Evolutionary conservation across 228 moss, liverwort and hornwort genomes (phyloP).

Genomic region (Sphagnum magellanicum): DNA sequence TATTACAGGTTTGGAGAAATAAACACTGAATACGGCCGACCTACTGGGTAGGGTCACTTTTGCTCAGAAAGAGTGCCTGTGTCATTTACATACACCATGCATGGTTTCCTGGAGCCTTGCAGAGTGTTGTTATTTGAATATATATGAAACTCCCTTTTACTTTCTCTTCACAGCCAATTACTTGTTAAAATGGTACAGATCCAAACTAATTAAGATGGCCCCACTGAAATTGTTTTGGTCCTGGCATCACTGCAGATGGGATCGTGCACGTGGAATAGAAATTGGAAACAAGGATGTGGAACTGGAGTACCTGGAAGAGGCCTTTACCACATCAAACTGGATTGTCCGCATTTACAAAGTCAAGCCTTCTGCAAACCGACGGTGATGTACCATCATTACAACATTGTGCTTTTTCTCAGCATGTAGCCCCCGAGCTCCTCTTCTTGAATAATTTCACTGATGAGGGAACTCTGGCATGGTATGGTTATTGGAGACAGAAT

Average conservation of each 20-base stretch:
- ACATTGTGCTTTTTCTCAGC: too few species aligned
- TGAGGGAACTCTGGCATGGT: too few species aligned
- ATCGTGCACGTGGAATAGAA: conserved; percentile 87
- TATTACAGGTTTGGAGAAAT: conserved; percentile 98
- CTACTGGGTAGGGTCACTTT: conserved; percentile 44
- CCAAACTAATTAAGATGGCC: neutral
- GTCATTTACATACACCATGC: too few species aligned
- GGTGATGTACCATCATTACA: conserved; percentile 28
- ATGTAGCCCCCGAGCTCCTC: too few species aligned
- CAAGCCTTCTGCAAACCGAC: conserved; percentile 83
- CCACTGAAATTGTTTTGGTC: neutral
- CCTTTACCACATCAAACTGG: conserved; percentile 95
- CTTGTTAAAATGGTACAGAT: neutral
- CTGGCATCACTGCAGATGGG: conserved; percentile 54
- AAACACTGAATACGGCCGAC: conserved; percentile 82
- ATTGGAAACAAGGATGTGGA: conserved; percentile 91
- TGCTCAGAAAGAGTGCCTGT: neutral
- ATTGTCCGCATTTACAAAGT: conserved; percentile 99
- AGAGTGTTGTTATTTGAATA: too few species aligned
- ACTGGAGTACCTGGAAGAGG: conserved; percentile 82
- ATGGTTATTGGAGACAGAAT: too few species aligned
- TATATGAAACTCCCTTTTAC: too few species aligned
- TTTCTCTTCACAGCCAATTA: too few species aligned
- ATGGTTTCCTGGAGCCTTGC: too few species aligned
- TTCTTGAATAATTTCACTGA: too few species aligned